phyloP scores from a whole-genome alignment of 1,284 basidiomycete species.

The Athelia sp. region DNA sequence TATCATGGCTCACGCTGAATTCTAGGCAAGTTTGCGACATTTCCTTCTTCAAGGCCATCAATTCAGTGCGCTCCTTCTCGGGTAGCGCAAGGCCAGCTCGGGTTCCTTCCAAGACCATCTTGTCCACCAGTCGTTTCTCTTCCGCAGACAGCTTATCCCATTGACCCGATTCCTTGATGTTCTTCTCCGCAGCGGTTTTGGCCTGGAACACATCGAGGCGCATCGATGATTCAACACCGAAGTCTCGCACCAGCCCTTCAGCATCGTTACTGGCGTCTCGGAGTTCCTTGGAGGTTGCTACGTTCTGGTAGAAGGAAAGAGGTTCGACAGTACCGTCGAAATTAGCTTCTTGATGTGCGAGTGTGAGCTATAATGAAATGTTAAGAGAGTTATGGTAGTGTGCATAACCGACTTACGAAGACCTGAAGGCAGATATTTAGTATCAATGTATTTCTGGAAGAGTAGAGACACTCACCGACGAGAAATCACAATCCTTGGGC shows the following conservation, averaged over 20 bases:
- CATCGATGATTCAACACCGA: conserved; percentile 68
- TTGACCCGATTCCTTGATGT: conserved; percentile 51
- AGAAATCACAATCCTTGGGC: conserved; percentile 50
- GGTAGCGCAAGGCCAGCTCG: conserved; percentile 72
- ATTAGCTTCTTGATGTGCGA: conserved; percentile 54
- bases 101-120: conserved; percentile 73
- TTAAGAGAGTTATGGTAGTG: conserved; percentile 7
- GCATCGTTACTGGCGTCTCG: conserved; percentile 72
- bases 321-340: conserved; percentile 52
- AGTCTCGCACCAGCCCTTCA: conserved; percentile 65
- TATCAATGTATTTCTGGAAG: neutral
- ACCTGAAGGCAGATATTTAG: conserved; percentile 36
- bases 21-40: conserved; percentile 67
- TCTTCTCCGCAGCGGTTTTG: conserved; percentile 63
- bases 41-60: conserved; percentile 62
- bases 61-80: conserved; percentile 50
- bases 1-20: conserved; percentile 51
- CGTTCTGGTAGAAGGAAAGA: conserved; percentile 74
- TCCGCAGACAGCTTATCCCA: conserved; percentile 60
- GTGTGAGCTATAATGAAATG: conserved; percentile 33
- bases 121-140: conserved; percentile 68
- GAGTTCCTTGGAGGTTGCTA: conserved; percentile 64
- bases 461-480: conserved; percentile 38
- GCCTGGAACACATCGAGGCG: conserved; percentile 73
- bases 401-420: conserved; percentile 47